Percentiles rank a stretch among this genome's conserved stretches.
Conservation (phyloP, 441 rosid genomes). For the Croton laevigatus region DNA sequence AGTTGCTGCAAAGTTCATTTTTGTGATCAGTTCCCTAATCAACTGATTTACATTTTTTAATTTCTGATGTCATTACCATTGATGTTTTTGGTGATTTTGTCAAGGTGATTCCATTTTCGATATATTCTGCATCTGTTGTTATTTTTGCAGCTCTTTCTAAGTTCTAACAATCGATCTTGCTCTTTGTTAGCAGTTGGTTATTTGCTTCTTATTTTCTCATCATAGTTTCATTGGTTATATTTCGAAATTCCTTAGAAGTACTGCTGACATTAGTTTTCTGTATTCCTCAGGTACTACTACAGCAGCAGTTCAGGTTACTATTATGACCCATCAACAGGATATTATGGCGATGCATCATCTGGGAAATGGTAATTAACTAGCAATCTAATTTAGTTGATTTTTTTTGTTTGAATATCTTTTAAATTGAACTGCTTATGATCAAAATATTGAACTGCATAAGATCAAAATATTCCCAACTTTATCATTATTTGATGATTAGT, state of each 20-base stretch:
- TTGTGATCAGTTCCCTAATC: not conserved
- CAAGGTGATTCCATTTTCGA: conserved; percentile 1
- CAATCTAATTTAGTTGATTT: conserved; percentile 8
- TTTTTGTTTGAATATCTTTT: not conserved
- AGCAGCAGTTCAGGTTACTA: conserved; percentile 88
- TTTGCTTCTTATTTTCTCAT: not conserved
- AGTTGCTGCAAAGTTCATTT: not conserved
- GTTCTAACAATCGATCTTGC: not conserved
- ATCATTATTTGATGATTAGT: not conserved
- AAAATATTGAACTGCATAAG: not conserved
- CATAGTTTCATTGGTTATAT: not conserved
- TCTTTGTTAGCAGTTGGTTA: not conserved
- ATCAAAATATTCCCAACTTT: not conserved
- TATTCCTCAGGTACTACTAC: conserved; percentile 72
- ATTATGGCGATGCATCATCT: conserved; percentile 77
- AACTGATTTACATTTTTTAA: too few relatives aligned
- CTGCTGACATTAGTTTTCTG: not conserved
- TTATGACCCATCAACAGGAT: conserved; percentile 76
- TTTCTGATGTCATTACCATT: not conserved
- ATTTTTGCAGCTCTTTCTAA: not conserved
- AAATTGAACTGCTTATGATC: not conserved
- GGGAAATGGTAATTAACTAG: conserved; percentile 67
- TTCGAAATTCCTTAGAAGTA: not conserved
- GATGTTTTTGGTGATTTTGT: not conserved
- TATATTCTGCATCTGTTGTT: not conserved